Base-by-base conservation (phyloP, 768 basidiomycete genomes). In the Lactifluus pinguis region DNA sequence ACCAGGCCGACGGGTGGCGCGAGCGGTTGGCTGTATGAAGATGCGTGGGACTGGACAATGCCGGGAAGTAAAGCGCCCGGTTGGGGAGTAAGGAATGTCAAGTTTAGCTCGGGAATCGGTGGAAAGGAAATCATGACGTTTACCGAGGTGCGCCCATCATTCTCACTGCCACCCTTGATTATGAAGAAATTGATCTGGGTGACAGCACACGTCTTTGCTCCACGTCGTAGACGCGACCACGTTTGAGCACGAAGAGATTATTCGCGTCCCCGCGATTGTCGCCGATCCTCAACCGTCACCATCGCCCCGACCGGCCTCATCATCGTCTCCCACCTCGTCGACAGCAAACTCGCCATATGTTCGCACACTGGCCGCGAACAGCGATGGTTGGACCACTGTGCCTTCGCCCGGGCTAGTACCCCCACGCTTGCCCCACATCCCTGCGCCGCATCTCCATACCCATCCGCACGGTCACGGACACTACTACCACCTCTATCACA, bases 141-240 rank as follows among this genome's bases (percentile, higher is more conserved):
- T 73, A 92, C 93, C 15, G 93, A 95, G 83, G 92, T 92, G 63
- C 57, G 82, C 61, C 32, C 10, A 1, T 32, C 8, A 36, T 13
- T 36, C 7, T 15, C 10, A 13, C 2, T 36, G 17, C 4, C 7
- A n/a, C 1, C 29, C 38, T 9, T 32, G 15, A 57, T 41, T 45
- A 50, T 21, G 53, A 19, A 13, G 17, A 55, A 30, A 34, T 34
- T 19, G 19, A 6, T 29, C 14, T 13, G 30, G 32, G 30, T n/a
- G 17, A 21, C 66, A 94, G 89, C 92, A 95, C 69, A 89, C 89
- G 2, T 86, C 82, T 34, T 72, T 87, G 41, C 70, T 95, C 8
- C 94, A 97, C 68, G 77, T 95, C 59, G 76, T 95, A 52, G 94
- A 97, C 68, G 91, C 92, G 4, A 79, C 84, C 49, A 94, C 91